Percentiles rank a stretch among this genome's conserved stretches.
phyloP scores from a whole-genome alignment of 2,329 filamentous ascomycete genomes.

The Aspergillus carbonarius region DNA sequence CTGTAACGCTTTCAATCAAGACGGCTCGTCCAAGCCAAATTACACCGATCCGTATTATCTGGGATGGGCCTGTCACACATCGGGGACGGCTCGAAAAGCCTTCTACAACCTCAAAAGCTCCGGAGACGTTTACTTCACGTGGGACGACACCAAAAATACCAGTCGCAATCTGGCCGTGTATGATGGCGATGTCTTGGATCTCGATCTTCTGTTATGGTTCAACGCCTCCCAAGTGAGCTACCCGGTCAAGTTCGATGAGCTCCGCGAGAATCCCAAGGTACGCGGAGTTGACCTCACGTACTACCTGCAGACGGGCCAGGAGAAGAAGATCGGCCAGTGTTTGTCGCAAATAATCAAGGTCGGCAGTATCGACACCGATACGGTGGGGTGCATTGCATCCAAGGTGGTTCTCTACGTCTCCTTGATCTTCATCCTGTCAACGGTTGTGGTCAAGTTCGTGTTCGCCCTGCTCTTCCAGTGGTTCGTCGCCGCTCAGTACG shows the following conservation, averaged over 20 bases:
- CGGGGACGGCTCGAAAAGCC: constrained; percentile 61
- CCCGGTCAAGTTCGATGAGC: constrained; percentile 74
- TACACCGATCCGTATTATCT: constrained; percentile 70
- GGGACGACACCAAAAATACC: constrained; percentile 87
- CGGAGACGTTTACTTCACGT: constrained; percentile 93
- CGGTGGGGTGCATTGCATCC: constrained; percentile 94
- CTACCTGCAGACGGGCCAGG: constrained; percentile 72
- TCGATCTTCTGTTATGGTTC: constrained; percentile 88
- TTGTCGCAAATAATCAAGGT: constrained; percentile 94
- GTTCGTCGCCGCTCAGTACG: constrained; percentile 88
- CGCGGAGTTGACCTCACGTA: constrained; percentile 87
- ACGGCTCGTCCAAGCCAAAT: constrained; percentile 80
- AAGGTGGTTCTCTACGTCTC: constrained; percentile 96
- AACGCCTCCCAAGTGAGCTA: constrained; percentile 75
- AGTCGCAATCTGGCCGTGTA: constrained; percentile 92
- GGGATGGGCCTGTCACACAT: constrained; percentile 89
- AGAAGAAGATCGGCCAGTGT: constrained; percentile 82
- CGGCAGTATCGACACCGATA: constrained; percentile 91
- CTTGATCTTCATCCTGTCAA: constrained; percentile 83
- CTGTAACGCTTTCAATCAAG: constrained; percentile 87
- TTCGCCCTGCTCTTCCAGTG: constrained; percentile 91
- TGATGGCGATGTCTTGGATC: constrained; percentile 87
- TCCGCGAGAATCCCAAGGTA: constrained; percentile 69
- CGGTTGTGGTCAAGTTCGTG: constrained; percentile 83
- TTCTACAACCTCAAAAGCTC: constrained; percentile 72